Percentiles rank a stretch among this genome's conserved stretches.
phyloP scores from a whole-genome alignment of 345 rosid genomes.

The Mercurialis annua region DNA sequence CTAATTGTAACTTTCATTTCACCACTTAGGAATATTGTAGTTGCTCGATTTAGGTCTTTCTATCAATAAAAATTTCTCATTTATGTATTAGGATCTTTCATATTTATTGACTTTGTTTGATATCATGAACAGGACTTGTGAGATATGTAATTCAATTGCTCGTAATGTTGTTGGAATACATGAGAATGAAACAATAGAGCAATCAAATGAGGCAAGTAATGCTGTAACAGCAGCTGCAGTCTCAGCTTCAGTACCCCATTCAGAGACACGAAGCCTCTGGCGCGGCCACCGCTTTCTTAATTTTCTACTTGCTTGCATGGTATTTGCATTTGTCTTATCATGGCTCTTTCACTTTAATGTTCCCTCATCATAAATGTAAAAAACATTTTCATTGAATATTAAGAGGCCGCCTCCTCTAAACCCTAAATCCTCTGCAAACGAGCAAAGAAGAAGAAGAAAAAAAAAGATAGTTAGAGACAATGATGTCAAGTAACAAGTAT shows the following conservation, averaged over 20 bases:
- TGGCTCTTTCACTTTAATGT: slow-evolving; percentile 78
- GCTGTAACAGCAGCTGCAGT: slow-evolving; percentile 19
- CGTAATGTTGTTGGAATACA: slow-evolving; percentile 54
- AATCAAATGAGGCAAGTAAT: slow-evolving; percentile 34
- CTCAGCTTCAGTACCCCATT: slow-evolving; percentile 26
- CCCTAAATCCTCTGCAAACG: too few relatives aligned
- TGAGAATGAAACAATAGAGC: slow-evolving; percentile 41
- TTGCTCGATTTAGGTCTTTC: neutral
- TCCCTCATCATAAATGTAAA: slow-evolving; percentile 39
- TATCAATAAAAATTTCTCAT: neutral
- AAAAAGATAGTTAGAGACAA: slow-evolving; percentile 5
- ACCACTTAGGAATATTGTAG: neutral
- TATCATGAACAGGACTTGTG: slow-evolving; percentile 63
- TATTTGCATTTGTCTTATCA: slow-evolving; percentile 67
- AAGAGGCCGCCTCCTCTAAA: neutral
- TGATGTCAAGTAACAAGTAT: neutral
- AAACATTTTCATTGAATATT: slow-evolving; percentile 12
- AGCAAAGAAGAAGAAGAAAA: neutral
- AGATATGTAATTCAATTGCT: slow-evolving; percentile 79
- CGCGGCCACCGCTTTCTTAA: slow-evolving; percentile 77
- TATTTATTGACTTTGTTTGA: slow-evolving; percentile 8
- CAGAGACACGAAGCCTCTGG: slow-evolving; percentile 72
- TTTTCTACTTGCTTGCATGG: slow-evolving; percentile 71
- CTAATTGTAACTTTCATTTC: neutral
- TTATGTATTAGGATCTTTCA: neutral